phyloP scores from a whole-genome alignment of 495 filamentous ascomycete species.

The Ascodesmis nigricans region DNA sequence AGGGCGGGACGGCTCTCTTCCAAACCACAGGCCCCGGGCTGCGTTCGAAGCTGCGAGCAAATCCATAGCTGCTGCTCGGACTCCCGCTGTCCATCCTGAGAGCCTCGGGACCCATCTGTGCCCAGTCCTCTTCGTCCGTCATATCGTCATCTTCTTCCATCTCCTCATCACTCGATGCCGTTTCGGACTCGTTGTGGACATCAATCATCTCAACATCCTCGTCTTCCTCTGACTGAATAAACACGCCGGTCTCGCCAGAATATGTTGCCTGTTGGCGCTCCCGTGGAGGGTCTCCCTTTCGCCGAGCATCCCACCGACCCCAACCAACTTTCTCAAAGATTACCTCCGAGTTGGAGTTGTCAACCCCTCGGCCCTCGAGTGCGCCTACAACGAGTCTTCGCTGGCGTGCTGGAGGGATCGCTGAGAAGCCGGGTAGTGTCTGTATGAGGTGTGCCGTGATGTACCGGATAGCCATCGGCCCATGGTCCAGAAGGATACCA shows the following conservation, averaged over 20 bases:
- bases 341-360: constrained; percentile 53
- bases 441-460: constrained; percentile 84
- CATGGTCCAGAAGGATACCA: constrained; percentile 69
- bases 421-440: constrained; percentile 76
- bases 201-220: constrained; percentile 44
- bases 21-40: constrained; percentile 12
- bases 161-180: constrained; percentile 53
- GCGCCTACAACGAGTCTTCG: constrained; percentile 33
- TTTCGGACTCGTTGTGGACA: constrained; percentile 90
- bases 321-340: constrained; percentile 92
- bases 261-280: constrained; percentile 23
- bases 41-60: constrained; percentile 8
- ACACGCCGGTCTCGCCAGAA: constrained; percentile 45
- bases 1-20: constrained; percentile 9
- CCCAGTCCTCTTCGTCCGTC: constrained; percentile 98
- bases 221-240: constrained; percentile 43
- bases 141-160: constrained; percentile 52
- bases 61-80: constrained; percentile 19
- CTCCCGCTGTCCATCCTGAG: constrained; percentile 31
- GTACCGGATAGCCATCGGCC: constrained; percentile 80
- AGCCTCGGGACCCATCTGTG: constrained; percentile 64
- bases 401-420: constrained; percentile 78
- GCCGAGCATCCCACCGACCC: constrained; percentile 82
- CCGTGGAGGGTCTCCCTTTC: constrained; percentile 40
- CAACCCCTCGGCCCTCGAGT: constrained; percentile 24